Evolutionary conservation across 139 green algal species (phyloP), one percentile per base, ranked within the genome.

Genomic region (Auxenochlorella pyrenoidosa): DNA sequence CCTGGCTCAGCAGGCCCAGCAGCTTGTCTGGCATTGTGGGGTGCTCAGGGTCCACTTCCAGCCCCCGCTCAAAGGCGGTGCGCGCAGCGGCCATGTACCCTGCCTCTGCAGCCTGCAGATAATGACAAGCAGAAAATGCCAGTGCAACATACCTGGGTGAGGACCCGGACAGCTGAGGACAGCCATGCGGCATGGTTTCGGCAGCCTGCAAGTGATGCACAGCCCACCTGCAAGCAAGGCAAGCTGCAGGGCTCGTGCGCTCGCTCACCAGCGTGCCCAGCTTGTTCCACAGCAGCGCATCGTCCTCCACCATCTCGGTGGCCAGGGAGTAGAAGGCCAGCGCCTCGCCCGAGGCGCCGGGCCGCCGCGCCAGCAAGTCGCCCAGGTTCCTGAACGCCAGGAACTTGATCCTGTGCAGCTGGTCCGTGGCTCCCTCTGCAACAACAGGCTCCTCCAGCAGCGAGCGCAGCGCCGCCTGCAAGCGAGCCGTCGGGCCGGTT

Each of bases 361-460:
- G n/a, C 30, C 38, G 26, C 32, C 59, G 43, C 0, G 73, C 72
- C 30, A 91, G 72, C 38, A 87, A 38, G 22, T 83, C 76, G 21
- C 68, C 88, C 8, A 91, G 75, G 59, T 91, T 91, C 51, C 85
- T 91, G 0, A 89, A 40, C 5, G 83, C 65, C 54, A 91, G 32
- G 40, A 82, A 79, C 38, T 84, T 73, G 58, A 91, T 59, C 13
- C 83, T 54, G 5, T 89, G 88, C 54, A 91, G 84, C 73, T 88
- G 88, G 58, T 91, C 88, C 38, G 73, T 91, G 30, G 72, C 83
- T 32, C 73, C 59, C 3, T 36, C 75, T 24, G 66, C 58, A 34
- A 91, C 88, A 8, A 86, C 36, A 0, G 72, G 72, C 26, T 89
- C 82, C 13, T 44, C 59, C 30, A 91, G 54, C 54, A 91, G 54